A percentile compares a stretch with the other conserved stretches of the same genome.
Conservation (phyloP, 2,329 filamentous ascomycete species). For the Diaporthe vaccinii region DNA sequence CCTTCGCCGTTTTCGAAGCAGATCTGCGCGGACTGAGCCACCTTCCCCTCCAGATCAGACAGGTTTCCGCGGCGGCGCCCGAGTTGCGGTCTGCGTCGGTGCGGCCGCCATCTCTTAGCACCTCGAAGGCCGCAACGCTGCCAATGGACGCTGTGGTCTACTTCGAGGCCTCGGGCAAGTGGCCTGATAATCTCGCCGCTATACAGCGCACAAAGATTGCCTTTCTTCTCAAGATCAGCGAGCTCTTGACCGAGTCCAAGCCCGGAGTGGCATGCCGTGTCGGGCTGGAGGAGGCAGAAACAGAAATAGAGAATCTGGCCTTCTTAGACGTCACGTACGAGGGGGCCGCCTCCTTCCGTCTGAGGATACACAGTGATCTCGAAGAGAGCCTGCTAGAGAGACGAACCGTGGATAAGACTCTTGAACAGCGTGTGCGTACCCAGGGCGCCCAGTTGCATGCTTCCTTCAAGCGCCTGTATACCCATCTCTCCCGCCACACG, state of each 20-base stretch:
- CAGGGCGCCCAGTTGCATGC: constrained; percentile 78
- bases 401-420: constrained; percentile 79
- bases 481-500: constrained; percentile 81
- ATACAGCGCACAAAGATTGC: constrained; percentile 96
- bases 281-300: constrained; percentile 82
- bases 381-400: constrained; percentile 86
- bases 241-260: constrained; percentile 74
- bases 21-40: constrained; percentile 83
- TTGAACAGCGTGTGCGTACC: constrained; percentile 75
- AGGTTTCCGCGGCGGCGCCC: constrained; percentile 80
- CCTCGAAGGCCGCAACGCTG: constrained; percentile 57
- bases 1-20: constrained; percentile 80
- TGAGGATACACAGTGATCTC: constrained; percentile 90
- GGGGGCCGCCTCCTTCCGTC: constrained; percentile 80
- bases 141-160: constrained; percentile 87
- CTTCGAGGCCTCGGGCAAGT: constrained; percentile 92
- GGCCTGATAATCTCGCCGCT: constrained; percentile 91
- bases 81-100: constrained; percentile 82
- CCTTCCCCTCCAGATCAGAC: constrained; percentile 86
- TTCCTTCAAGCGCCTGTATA: constrained; percentile 78
- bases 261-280: constrained; percentile 74
- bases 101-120: constrained; percentile 61
- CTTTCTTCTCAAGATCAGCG: constrained; percentile 83
- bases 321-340: constrained; percentile 87
- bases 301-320: constrained; percentile 79